A percentile compares a stretch with the other conserved stretches of the same genome.
Conservation (phyloP, 768 basidiomycete species). For the Suillus cothurnatus region DNA sequence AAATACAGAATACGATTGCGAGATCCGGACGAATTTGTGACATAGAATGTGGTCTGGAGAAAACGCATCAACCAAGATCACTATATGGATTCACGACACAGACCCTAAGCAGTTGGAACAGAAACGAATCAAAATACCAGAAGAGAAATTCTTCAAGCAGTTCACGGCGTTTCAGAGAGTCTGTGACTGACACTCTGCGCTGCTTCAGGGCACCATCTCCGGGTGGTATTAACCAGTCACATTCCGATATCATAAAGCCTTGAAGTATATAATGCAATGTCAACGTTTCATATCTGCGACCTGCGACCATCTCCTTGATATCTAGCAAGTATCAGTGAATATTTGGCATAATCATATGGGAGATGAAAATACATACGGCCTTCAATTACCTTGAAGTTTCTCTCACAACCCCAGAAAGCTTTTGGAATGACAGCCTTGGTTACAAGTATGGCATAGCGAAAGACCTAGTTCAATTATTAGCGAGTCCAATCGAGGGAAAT, state of each 20-base stretch:
- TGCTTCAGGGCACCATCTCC: constrained; percentile 41
- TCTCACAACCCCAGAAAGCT: constrained; percentile 74
- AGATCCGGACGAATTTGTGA: constrained; percentile 89
- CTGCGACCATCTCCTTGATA: constrained; percentile 70
- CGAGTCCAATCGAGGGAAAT: background rate
- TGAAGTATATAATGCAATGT: constrained; percentile 79
- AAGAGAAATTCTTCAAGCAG: constrained; percentile 87
- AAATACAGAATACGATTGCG: constrained; percentile 87
- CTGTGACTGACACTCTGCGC: constrained; percentile 58
- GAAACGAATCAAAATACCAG: constrained; percentile 91
- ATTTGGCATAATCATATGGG: background rate
- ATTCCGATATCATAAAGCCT: constrained; percentile 70
- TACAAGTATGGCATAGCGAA: constrained; percentile 59
- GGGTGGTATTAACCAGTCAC: constrained; percentile 74
- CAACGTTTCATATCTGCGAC: constrained; percentile 80
- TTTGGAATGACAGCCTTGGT: constrained; percentile 74
- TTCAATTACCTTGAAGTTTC: constrained; percentile 63
- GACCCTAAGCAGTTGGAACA: constrained; percentile 79
- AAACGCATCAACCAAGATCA: background rate
- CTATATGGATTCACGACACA: constrained; percentile 19
- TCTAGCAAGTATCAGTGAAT: constrained; percentile 42
- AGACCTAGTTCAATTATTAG: constrained; percentile 51
- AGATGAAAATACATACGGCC: constrained; percentile 44
- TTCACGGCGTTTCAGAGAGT: constrained; percentile 76
- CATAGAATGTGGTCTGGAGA: constrained; percentile 85